phyloP scores from a whole-genome alignment of 2,329 filamentous ascomycete genomes.

The Ambrosiella xylebori region DNA sequence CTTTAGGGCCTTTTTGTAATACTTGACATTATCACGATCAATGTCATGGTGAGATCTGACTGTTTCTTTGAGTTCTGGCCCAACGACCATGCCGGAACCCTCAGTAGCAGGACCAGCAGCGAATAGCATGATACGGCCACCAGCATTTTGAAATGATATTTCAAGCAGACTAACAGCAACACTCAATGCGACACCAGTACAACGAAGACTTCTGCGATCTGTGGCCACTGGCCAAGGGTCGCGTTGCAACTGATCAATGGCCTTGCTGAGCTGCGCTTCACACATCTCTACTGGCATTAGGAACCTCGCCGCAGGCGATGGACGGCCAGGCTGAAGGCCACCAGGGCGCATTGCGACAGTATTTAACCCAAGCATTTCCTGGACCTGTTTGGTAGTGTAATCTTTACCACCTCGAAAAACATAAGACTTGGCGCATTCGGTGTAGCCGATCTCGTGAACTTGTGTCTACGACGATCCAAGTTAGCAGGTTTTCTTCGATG shows the following conservation, averaged over 20 bases:
- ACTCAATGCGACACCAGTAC: conserved; percentile 89
- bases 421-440: conserved; percentile 94
- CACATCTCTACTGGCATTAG: conserved; percentile 86
- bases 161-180: conserved; percentile 87
- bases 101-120: conserved; percentile 89
- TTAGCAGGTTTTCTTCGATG: background rate
- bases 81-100: conserved; percentile 91
- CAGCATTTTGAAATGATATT: conserved; percentile 87
- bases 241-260: conserved; percentile 84
- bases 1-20: conserved; percentile 98
- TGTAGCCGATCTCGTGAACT: conserved; percentile 95
- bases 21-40: conserved; percentile 96
- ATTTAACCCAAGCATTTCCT: conserved; percentile 88
- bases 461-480: conserved; percentile 41
- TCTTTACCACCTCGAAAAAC: conserved; percentile 97
- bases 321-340: conserved; percentile 53
- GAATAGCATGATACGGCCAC: conserved; percentile 93
- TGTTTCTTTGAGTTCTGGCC: conserved; percentile 84
- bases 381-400: conserved; percentile 95
- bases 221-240: conserved; percentile 96
- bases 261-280: conserved; percentile 93
- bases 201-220: conserved; percentile 76
- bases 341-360: conserved; percentile 55
- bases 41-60: conserved; percentile 98
- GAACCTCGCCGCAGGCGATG: conserved; percentile 73